These are phyloP conservation scores for Cicer bijugum DNA, from an alignment of 306 rosid species.

Conservation along the genomic window DNA sequence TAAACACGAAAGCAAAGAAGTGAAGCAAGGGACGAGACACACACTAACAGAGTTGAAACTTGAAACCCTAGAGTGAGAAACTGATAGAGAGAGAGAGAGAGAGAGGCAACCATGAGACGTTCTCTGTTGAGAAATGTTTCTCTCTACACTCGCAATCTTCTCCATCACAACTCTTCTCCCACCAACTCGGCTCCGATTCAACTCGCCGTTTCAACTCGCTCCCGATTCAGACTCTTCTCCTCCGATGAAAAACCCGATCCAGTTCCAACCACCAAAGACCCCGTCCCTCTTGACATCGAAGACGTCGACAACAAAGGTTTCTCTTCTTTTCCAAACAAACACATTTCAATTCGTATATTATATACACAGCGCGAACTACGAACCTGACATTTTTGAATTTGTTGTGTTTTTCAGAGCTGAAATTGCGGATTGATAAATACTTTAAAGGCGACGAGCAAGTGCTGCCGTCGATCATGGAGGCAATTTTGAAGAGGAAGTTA, in stretches of 20 bases:
- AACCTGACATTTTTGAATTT: too few species aligned
- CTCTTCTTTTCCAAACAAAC: neutral
- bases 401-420: slow-evolving; percentile 58
- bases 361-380: neutral
- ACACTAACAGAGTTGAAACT: neutral
- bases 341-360: too few species aligned
- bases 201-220: slow-evolving; percentile 47
- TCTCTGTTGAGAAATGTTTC: slow-evolving; percentile 47
- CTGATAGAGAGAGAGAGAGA: neutral
- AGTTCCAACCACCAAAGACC: neutral
- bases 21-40: neutral
- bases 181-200: slow-evolving; percentile 7
- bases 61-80: slow-evolving; percentile 41
- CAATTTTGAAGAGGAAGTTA: slow-evolving; percentile 69
- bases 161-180: slow-evolving; percentile 44
- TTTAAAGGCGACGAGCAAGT: slow-evolving; percentile 71
- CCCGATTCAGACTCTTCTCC: slow-evolving; percentile 57
- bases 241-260: slow-evolving; percentile 40
- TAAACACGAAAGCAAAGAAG: neutral
- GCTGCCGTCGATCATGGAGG: slow-evolving; percentile 69
- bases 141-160: slow-evolving; percentile 52
- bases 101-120: slow-evolving; percentile 39
- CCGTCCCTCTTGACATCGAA: slow-evolving; percentile 39
- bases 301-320: slow-evolving; percentile 70
- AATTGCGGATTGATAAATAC: slow-evolving; percentile 62